These are phyloP conservation scores for Candida loeiensis DNA, from an alignment of 805 yeast species.

Conservation along the genomic window DNA sequence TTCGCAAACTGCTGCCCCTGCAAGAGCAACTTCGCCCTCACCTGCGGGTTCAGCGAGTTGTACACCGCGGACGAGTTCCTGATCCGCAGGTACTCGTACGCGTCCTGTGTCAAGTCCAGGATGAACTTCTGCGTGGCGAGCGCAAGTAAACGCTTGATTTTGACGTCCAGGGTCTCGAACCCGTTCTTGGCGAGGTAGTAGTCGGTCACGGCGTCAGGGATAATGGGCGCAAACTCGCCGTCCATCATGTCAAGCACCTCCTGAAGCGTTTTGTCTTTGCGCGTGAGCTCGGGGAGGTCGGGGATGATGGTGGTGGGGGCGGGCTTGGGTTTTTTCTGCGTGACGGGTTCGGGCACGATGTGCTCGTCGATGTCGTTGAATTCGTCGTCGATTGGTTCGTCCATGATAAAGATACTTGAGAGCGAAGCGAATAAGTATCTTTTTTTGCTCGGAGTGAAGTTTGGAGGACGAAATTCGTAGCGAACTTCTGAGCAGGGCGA, in stretches of 20 bases:
- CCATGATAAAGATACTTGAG: not conserved
- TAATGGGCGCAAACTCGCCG: conserved; percentile 77
- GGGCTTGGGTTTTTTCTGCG: conserved; percentile 5
- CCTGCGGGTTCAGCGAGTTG: conserved; percentile 80
- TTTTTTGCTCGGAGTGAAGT: too few species aligned
- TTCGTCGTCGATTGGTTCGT: conserved; percentile 22
- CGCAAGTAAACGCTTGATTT: conserved; percentile 76
- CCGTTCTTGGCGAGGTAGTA: conserved; percentile 86
- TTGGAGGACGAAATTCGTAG: too few species aligned
- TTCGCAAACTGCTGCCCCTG: conserved; percentile 59
- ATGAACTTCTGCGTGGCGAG: conserved; percentile 95
- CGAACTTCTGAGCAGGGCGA: too few species aligned
- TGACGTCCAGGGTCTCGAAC: conserved; percentile 70
- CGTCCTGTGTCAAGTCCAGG: conserved; percentile 92
- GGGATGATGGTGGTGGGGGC: conserved; percentile 25
- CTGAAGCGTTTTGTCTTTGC: conserved; percentile 76
- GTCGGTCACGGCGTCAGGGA: conserved; percentile 95
- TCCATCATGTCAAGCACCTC: conserved; percentile 88
- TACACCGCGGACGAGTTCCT: conserved; percentile 86
- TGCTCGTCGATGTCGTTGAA: conserved; percentile 20
- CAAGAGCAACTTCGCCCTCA: conserved; percentile 70
- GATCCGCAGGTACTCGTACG: conserved; percentile 91
- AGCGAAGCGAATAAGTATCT: not conserved
- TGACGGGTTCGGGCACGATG: conserved; percentile 4
- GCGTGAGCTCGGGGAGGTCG: conserved; percentile 62